A percentile compares a stretch with the other conserved stretches of the same genome.
Evolutionary conservation across 768 basidiomycete genomes (phyloP).

Genomic region (Boletus eberwhitei): DNA sequence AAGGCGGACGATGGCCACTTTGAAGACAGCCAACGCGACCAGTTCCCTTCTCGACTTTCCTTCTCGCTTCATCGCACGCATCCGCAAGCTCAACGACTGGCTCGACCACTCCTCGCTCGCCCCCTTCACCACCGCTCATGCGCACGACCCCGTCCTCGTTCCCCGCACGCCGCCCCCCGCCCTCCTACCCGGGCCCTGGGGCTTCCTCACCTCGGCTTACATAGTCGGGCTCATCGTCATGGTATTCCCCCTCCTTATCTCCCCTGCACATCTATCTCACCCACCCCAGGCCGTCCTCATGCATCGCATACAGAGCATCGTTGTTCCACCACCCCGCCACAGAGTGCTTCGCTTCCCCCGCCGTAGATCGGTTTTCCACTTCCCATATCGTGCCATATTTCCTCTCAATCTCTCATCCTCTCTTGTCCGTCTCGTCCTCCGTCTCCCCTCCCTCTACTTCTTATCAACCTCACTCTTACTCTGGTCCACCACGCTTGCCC

Average conservation of each 20-base stretch:
- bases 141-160: not conserved
- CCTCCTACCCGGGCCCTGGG: slow-evolving; percentile 59
- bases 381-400: slow-evolving; percentile 42
- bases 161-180: not conserved
- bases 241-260: slow-evolving; percentile 36
- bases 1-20: not conserved
- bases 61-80: not conserved
- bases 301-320: slow-evolving; percentile 75
- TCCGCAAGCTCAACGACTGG: slow-evolving; percentile 33
- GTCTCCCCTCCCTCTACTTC: slow-evolving; percentile 62
- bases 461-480: slow-evolving; percentile 53
- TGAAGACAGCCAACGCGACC: slow-evolving; percentile 6
- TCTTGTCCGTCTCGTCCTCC: slow-evolving; percentile 53
- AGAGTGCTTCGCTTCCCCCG: slow-evolving; percentile 8
- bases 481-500: slow-evolving; percentile 58
- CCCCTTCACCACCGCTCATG: not conserved
- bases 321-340: slow-evolving; percentile 65
- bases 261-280: not conserved
- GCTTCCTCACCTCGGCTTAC: slow-evolving; percentile 73
- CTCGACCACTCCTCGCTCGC: not conserved
- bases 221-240: slow-evolving; percentile 62
- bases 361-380: slow-evolving; percentile 21
- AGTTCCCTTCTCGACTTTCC: not conserved
- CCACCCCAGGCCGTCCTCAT: slow-evolving; percentile 55
- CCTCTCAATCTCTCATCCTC: slow-evolving; percentile 64